phyloP scores from a whole-genome alignment of 352 stramenopile genomes.

The Pythium apleroticum region DNA sequence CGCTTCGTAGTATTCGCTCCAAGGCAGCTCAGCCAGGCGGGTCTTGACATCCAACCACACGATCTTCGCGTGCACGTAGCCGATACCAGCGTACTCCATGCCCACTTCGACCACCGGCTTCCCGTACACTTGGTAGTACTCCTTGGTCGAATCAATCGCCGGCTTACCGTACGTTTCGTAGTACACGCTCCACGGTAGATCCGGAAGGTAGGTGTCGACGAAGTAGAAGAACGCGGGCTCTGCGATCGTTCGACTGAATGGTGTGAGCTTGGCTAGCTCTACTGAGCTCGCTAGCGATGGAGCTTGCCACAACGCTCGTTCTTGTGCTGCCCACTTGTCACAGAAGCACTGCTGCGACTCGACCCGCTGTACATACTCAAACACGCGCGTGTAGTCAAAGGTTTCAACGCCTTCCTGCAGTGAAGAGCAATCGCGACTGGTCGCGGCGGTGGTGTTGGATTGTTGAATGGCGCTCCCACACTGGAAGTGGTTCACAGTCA shows the following conservation, averaged over 20 bases:
- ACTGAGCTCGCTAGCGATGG: conserved; percentile 4
- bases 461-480: conserved; percentile 3
- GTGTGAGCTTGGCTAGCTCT: conserved; percentile 13
- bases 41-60: neutral
- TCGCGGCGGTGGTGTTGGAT: neutral
- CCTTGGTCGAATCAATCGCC: neutral
- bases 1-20: conserved; percentile 11
- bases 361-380: conserved; percentile 13
- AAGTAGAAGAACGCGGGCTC: conserved; percentile 14
- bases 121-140: neutral
- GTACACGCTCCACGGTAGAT: conserved; percentile 17
- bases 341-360: conserved; percentile 23
- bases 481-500: conserved; percentile 8
- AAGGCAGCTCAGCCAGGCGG: conserved; percentile 3
- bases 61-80: neutral
- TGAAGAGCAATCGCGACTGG: neutral
- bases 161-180: conserved; percentile 18
- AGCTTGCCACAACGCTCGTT: conserved; percentile 1
- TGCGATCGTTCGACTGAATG: conserved; percentile 19
- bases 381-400: conserved; percentile 8
- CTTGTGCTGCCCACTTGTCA: conserved; percentile 8
- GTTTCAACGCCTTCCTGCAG: neutral
- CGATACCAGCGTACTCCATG: conserved; percentile 5
- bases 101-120: neutral
- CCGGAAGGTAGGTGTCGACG: conserved; percentile 13